Base-by-base conservation (phyloP, 768 basidiomycete species). In the Suillus subalutaceus region DNA sequence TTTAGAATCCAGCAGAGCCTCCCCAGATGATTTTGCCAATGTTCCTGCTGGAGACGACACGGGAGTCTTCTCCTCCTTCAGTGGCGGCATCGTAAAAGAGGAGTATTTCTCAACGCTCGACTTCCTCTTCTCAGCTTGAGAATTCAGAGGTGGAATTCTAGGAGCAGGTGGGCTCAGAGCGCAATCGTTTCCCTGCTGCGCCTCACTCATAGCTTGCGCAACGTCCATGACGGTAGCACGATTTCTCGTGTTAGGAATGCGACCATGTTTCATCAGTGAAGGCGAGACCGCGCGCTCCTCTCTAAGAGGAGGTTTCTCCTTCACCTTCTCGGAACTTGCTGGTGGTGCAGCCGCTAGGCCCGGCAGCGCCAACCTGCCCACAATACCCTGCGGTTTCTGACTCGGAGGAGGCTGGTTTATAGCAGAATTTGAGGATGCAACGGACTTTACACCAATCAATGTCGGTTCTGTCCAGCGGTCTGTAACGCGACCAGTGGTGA, bases 161-260 rank as follows among this genome's bases (percentile, higher is more conserved):
- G 70, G 65, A 15, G 65, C 53, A 41, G 67, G 43, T 46, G 67
- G 69, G 68, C 68, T 44, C 56, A 66, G 59, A 65, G 52, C 23
- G 55, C 68, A 43, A 52, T 50, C 59, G 9, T 71, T 59, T 46
- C 43, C 64, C 26, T 62, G 67, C 7, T 72, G 72, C 6, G 73
- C 77, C 65, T 84, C 81, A 41, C 74, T 80, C 63, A 92, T 73
- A 10, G 85, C 84, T 73, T 88, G 89, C 3, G 90, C 90, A 13
- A 93, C 86, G 50, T 93, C 90, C 92, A 93, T 93, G 30, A 88
- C 90, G 16, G 87, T 86, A 23, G 89, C 86, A 66, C 92, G 80
- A 62, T 85, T 86, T 18, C 90, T 90, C 6, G 90, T 85, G 71
- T 86, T 91, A 6, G 90, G 86, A 62, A 89, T 88, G 26, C 90